Evolutionary conservation across 2,329 filamentous ascomycete species (phyloP).

Genomic region (Stachybotrys chartarum): DNA sequence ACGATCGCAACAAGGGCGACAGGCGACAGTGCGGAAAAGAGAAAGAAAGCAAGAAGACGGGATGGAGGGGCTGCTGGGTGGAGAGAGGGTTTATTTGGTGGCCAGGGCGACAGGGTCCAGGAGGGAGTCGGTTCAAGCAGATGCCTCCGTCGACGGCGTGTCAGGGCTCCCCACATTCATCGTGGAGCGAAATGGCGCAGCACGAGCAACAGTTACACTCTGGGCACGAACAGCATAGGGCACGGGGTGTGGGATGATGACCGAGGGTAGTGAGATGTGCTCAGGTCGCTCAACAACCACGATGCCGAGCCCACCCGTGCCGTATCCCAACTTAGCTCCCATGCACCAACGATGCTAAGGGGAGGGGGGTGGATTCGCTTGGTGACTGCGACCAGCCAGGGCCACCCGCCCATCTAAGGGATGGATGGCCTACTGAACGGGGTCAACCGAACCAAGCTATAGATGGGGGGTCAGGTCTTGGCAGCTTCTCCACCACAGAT

Average conservation of each 20-base stretch:
- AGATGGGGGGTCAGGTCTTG: not conserved
- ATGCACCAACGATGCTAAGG: not conserved
- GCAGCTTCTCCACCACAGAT: not conserved
- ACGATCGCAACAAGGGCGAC: not conserved
- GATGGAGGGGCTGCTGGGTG: slow-evolving; percentile 4
- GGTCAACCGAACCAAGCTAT: not conserved
- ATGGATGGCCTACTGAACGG: not conserved
- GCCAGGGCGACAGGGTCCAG: not conserved
- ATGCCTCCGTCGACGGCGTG: not conserved
- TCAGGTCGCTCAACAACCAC: not conserved
- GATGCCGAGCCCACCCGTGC: not conserved
- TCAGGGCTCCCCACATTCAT: not conserved
- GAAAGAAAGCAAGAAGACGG: slow-evolving; percentile 2
- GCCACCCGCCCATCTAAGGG: not conserved
- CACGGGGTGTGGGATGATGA: not conserved
- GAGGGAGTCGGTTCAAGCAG: not conserved
- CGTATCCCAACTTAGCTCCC: not conserved
- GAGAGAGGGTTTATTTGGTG: slow-evolving; percentile 3
- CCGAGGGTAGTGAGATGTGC: not conserved
- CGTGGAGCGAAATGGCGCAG: not conserved
- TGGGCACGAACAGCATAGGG: not conserved
- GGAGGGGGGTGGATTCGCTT: not conserved
- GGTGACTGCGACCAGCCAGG: not conserved
- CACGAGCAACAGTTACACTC: not conserved
- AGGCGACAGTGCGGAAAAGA: not conserved